These are phyloP conservation scores for Ceriops tagal DNA, from an alignment of 345 rosid genomes.

Conservation along the genomic window DNA sequence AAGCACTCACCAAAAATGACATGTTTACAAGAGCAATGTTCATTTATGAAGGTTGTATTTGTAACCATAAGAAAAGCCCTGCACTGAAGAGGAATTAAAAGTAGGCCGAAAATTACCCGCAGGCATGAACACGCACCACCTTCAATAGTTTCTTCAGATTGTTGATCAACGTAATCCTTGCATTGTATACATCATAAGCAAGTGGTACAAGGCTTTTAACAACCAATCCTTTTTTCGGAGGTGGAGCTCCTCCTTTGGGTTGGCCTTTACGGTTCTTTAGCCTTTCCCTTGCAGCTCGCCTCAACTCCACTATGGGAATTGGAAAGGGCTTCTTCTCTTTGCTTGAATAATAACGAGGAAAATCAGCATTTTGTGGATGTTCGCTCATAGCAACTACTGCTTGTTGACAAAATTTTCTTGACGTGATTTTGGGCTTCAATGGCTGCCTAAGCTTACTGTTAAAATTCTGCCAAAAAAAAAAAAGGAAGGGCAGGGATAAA, in stretches of 20 bases:
- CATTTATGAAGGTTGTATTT: background rate
- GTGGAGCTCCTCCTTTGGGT: slow-evolving; percentile 54
- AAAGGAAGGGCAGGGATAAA: slow-evolving; percentile 5
- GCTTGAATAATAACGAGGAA: slow-evolving; percentile 59
- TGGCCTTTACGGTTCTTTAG: slow-evolving; percentile 61
- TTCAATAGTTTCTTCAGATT: slow-evolving; percentile 73
- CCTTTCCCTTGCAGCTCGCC: slow-evolving; percentile 93
- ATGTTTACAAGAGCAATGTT: background rate
- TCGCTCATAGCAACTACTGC: slow-evolving; percentile 44
- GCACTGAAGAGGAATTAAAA: background rate
- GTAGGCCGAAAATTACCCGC: slow-evolving; percentile 51
- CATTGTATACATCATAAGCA: slow-evolving; percentile 69
- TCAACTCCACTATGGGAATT: slow-evolving; percentile 67
- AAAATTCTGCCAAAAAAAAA: slow-evolving; percentile 35
- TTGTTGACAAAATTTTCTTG: slow-evolving; percentile 32
- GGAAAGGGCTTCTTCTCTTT: slow-evolving; percentile 94
- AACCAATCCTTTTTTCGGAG: slow-evolving; percentile 77
- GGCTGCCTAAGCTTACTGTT: slow-evolving; percentile 29
- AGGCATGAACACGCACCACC: slow-evolving; percentile 84
- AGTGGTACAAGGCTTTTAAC: slow-evolving; percentile 63
- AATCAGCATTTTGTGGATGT: slow-evolving; percentile 82
- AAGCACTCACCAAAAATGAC: background rate
- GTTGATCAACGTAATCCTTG: slow-evolving; percentile 67
- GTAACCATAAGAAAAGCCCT: background rate
- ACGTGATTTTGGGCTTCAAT: slow-evolving; percentile 22